phyloP scores from a whole-genome alignment of 164 flowering plant species.

The Sextonia rubra region DNA sequence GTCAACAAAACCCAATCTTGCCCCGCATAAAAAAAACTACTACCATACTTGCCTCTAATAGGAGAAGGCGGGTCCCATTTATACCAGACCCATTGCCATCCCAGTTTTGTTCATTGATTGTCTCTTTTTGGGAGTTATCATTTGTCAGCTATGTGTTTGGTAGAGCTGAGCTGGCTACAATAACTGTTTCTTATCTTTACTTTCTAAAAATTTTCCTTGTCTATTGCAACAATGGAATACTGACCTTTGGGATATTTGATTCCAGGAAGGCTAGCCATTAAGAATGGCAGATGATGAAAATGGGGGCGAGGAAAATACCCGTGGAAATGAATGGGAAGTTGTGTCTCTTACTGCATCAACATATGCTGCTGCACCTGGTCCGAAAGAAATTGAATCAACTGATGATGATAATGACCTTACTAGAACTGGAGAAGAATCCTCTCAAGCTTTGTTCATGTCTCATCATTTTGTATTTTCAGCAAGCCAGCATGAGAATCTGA shows the following conservation, averaged over 20 bases:
- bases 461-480: constrained; percentile 88
- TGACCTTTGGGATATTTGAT: neutral
- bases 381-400: constrained; percentile 31
- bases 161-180: too few relatives aligned
- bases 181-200: too few relatives aligned
- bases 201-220: neutral
- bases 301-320: constrained; percentile 40
- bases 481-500: constrained; percentile 62
- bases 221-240: neutral
- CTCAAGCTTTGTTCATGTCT: constrained; percentile 77
- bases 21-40: too few relatives aligned
- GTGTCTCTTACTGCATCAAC: constrained; percentile 93
- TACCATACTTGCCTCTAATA: too few relatives aligned
- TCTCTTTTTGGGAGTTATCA: too few relatives aligned
- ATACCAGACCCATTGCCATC: too few relatives aligned
- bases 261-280: neutral
- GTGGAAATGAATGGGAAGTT: constrained; percentile 98
- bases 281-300: constrained; percentile 47
- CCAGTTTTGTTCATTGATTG: too few relatives aligned
- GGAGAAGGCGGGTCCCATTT: too few relatives aligned
- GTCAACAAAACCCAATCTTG: too few relatives aligned
- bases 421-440: constrained; percentile 41
- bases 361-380: constrained; percentile 89
- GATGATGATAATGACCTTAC: constrained; percentile 22
- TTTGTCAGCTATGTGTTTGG: too few relatives aligned